These are phyloP conservation scores for Gracilaria caudata DNA, from an alignment of 23 red algal genomes.

Conservation along the genomic window DNA sequence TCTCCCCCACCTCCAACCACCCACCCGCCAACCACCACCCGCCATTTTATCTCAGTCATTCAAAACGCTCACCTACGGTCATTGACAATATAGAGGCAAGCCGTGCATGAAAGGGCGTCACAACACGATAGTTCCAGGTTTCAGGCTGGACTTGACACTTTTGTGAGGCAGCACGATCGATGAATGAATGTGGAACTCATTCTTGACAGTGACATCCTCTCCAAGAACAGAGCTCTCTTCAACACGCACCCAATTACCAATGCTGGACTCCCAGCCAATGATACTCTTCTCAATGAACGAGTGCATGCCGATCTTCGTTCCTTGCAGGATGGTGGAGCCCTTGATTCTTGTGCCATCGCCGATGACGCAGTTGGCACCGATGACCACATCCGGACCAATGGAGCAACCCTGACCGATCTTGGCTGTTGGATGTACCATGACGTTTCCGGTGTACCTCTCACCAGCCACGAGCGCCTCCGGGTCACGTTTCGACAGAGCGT, in stretches of 20 bases:
- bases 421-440: conserved; percentile 83
- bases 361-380: conserved; percentile 86
- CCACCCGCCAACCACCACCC: not conserved
- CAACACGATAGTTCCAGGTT: conserved; percentile 79
- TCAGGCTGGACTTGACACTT: conserved; percentile 81
- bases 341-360: conserved; percentile 88
- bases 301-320: conserved; percentile 67
- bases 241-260: conserved; percentile 93
- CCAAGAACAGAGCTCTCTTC: conserved; percentile 89
- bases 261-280: conserved; percentile 86
- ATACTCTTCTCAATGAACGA: conserved; percentile 83
- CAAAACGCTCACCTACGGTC: not conserved
- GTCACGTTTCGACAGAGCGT: conserved; percentile 34
- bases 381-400: conserved; percentile 95
- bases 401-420: conserved; percentile 69
- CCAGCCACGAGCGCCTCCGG: conserved; percentile 66
- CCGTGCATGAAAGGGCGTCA: not conserved
- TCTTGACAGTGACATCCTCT: conserved; percentile 89
- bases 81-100: not conserved
- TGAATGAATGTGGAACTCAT: conserved; percentile 88
- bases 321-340: conserved; percentile 65
- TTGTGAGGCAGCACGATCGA: conserved; percentile 95
- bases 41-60: not conserved
- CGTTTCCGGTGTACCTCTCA: conserved; percentile 81
- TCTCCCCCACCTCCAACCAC: not conserved